phyloP scores from a whole-genome alignment of 2,329 filamentous ascomycete species.

The Thelonectria rubi region DNA sequence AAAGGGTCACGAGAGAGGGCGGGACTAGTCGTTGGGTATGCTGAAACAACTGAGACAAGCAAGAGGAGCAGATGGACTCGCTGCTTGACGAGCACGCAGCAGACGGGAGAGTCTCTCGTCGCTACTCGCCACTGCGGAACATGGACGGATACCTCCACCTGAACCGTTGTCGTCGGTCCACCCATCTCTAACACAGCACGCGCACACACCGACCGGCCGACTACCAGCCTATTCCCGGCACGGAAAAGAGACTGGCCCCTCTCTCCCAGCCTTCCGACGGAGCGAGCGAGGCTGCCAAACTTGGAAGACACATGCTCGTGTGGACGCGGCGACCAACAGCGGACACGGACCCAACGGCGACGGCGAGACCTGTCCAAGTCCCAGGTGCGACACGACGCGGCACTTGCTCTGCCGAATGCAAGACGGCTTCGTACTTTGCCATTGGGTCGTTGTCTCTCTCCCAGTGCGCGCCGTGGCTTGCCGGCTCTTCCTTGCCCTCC shows the following conservation, averaged over 20 bases:
- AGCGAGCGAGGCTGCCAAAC: slow-evolving; percentile 7
- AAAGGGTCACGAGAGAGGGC: neutral
- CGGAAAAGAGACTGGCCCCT: neutral
- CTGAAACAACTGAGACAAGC: neutral
- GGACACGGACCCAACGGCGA: too few relatives aligned
- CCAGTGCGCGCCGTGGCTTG: neutral
- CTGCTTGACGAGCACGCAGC: neutral
- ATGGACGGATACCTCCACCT: neutral
- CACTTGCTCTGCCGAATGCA: too few relatives aligned
- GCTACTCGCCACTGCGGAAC: neutral
- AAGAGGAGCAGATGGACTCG: neutral
- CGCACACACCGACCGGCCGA: neutral
- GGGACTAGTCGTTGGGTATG: too few relatives aligned
- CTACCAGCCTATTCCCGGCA: slow-evolving; percentile 2
- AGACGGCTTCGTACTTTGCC: neutral
- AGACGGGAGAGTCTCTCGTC: neutral
- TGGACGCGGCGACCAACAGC: neutral
- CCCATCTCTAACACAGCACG: slow-evolving; percentile 18
- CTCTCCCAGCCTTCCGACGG: neutral
- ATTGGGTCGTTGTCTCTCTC: neutral
- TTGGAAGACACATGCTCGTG: neutral
- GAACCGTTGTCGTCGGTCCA: neutral
- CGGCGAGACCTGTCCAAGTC: neutral
- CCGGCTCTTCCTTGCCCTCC: neutral
- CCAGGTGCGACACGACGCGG: too few relatives aligned